These are phyloP conservation scores for Tubosaeta sp. DNA, from an alignment of 768 basidiomycete species.

Conservation along the genomic window DNA sequence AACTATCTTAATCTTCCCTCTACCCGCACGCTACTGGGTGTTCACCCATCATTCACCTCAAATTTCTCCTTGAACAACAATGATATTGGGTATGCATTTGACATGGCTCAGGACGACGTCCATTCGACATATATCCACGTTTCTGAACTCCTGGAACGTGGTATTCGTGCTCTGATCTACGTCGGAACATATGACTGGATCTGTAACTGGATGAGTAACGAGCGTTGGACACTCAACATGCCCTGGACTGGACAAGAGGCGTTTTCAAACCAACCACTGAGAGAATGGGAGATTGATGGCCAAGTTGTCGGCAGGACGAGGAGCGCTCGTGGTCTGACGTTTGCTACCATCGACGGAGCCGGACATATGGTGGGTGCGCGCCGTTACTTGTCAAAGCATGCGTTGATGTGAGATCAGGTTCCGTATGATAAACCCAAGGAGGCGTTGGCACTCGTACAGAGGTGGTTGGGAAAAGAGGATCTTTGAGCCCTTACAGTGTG, in stretches of 20 bases:
- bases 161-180: constrained; percentile 68
- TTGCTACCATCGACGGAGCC: constrained; percentile 60
- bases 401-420: constrained; percentile 33
- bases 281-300: constrained; percentile 54
- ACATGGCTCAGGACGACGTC: constrained; percentile 36
- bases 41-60: constrained; percentile 42
- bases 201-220: constrained; percentile 77
- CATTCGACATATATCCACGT: constrained; percentile 34
- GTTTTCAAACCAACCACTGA: constrained; percentile 46
- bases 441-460: constrained; percentile 45
- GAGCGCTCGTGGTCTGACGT: constrained; percentile 58
- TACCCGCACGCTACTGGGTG: constrained; percentile 56
- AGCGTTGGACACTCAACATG: constrained; percentile 68
- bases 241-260: constrained; percentile 63
- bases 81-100: constrained; percentile 49
- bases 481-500: constrained; percentile 3
- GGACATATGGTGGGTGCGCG: constrained; percentile 63
- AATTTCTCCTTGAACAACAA: constrained; percentile 40
- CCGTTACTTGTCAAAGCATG: background rate
- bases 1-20: constrained; percentile 59
- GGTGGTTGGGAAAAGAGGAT: constrained; percentile 39
- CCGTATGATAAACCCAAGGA: constrained; percentile 63
- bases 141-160: constrained; percentile 63
- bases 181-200: constrained; percentile 77
- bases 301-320: constrained; percentile 53